phyloP scores from a whole-genome alignment of 805 yeast genomes.

The Saccharomycopsis babjevae region DNA sequence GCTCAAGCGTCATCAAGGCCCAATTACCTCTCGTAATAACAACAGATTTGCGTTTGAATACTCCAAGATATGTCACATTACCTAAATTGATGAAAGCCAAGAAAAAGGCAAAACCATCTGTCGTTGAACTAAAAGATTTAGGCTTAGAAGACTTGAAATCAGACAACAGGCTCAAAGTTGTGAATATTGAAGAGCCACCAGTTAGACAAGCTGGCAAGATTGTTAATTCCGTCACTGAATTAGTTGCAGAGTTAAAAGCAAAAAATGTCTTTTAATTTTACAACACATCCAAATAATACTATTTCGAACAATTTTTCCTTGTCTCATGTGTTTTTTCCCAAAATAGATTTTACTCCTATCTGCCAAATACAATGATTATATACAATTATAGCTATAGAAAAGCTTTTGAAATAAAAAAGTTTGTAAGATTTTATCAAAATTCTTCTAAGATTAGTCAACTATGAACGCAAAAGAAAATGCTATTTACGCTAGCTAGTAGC shows the following conservation, averaged over 20 bases:
- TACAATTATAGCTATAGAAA: too few relatives aligned
- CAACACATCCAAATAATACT: too few relatives aligned
- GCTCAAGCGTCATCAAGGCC: conserved; percentile 73
- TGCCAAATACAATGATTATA: too few relatives aligned
- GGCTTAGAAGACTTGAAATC: conserved; percentile 59
- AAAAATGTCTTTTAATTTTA: conserved; percentile 6
- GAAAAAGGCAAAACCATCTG: conserved; percentile 78
- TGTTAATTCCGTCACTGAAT: conserved; percentile 74
- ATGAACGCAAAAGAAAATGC: too few relatives aligned
- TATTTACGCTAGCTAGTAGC: too few relatives aligned
- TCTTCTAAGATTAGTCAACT: too few relatives aligned
- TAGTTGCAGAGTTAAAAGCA: conserved; percentile 68
- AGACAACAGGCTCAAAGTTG: conserved; percentile 51
- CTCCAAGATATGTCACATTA: conserved; percentile 90
- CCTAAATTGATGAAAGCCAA: conserved; percentile 98
- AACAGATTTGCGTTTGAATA: conserved; percentile 87
- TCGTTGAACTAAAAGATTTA: conserved; percentile 51
- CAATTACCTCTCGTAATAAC: conserved; percentile 79
- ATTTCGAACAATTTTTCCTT: too few relatives aligned
- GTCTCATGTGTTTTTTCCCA: too few relatives aligned
- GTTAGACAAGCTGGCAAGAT: conserved; percentile 71
- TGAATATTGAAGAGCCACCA: conserved; percentile 76
- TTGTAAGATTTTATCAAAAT: too few relatives aligned
- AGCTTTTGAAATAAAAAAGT: too few relatives aligned
- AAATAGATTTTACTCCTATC: too few relatives aligned